Evolutionary conservation across 768 basidiomycete species (phyloP), one percentile per base, ranked within the genome.

Genomic region (Xerocomus brunneocitrinus): DNA sequence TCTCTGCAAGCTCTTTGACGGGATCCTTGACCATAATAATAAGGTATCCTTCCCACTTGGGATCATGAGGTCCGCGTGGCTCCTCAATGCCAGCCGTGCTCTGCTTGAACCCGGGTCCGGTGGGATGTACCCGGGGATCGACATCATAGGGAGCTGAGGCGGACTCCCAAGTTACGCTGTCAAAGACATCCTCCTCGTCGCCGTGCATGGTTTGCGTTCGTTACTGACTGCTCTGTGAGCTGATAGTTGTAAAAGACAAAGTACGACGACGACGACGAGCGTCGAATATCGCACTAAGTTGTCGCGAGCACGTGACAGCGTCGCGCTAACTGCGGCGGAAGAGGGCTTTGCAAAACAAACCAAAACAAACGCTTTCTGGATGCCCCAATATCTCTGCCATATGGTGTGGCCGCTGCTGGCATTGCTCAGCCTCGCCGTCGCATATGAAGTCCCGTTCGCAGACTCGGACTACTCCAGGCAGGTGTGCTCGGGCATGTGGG

Each of bases 401-500:
- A 52, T 38, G 53, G 54, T 40, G 51, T 55, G 28, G 56, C 56
- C 53, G 55, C 50, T 66, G 53, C 19, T 63, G 51, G 62, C 54
- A 9, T 47, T 63, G 55, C 61, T 71, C 52, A 67, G 73, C 54
- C 67, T 68, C 50, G 72, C 65, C 39, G 58, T 68, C 49, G 83
- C 81, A 13, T 89, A 81, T 71, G 77, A 86, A 53, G 82, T 82
- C 44, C 73, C 83, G 22, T 80, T 95, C 35, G 67, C 79, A 31
- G 88, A 88, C 69, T 82, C 81, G 68, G 91, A 93, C 71, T 85
- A 85, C 72, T 81, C 88, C 30, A 82, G 90, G 45, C 93, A 98
- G 76, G 85, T 87, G 68, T 98, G 95, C 72, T 91, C 89, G 56
- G 95, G 95, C 49, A 95, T 98, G 91, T 98, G 90, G 84, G 89